Base-by-base conservation (phyloP, 2,329 filamentous ascomycete genomes). In the Pseudodiploospora longispora region DNA sequence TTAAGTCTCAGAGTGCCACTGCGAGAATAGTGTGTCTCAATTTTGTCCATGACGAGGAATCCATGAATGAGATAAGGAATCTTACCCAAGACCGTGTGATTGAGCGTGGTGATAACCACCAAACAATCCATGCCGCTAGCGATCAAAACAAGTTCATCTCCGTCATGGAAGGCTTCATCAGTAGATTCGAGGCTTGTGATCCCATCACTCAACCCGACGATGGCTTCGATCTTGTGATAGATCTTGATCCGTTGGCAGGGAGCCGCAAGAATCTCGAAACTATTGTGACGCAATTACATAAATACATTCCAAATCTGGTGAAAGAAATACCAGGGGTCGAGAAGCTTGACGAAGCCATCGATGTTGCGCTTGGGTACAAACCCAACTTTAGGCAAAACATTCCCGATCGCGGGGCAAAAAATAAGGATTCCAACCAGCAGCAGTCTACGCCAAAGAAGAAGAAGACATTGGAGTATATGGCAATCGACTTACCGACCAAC, bases 151-250 rank as follows among this genome's bases (percentile, higher is more conserved):
- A 95, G 62, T 87, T 93, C 44, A 72, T 93, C 38, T 78, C 80
- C 5, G 95, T 98, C 55, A 97, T 98, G 93, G 87, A 96, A 55
- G 87, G 88, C 3, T 98, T 98, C 65, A 74, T 98, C 52, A 65
- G 78, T 9, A 81, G 93, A 32, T 97, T 95, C 59, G 85, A 98
- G 66, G 78, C 83, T 19, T 74, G 89, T 47, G 77, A 90, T 51
- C 68, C 74, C 1, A 74, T 80, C 12, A 67, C 67, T 6, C 63
- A 68, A n/a, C 90, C 93, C 1, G 93, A 98, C 58, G 73, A 82
- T 50, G 75, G 76, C 6, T 98, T 98, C 55, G 87, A 96, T 57
- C 69, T 80, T 4, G 72, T 95, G 36, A 94, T 98, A 57, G 77
- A 95, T 52, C 76, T 98, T 1, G 83, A 97, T 55, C 83, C 89